Evolutionary conservation across 345 rosid species (phyloP).

Genomic region (Erodium maritimum): DNA sequence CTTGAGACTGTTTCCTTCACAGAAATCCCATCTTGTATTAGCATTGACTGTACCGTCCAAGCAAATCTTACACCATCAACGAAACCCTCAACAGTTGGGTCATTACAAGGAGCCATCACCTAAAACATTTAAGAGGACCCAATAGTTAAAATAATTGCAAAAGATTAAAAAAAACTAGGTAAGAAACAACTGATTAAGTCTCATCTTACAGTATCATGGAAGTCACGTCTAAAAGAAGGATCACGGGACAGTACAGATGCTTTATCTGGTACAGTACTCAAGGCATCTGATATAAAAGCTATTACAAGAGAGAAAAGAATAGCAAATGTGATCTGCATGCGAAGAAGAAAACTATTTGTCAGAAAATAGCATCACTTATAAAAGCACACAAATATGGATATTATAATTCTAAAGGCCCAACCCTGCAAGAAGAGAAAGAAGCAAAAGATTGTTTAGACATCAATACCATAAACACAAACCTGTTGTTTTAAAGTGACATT

Average conservation of each 20-base stretch:
- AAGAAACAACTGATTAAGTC: conserved; percentile 1
- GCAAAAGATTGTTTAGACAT: neutral
- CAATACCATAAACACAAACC: conserved; percentile 23
- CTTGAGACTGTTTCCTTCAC: conserved; percentile 41
- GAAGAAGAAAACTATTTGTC: neutral
- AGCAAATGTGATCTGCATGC: conserved; percentile 65
- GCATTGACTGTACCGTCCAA: conserved; percentile 83
- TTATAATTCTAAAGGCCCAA: neutral
- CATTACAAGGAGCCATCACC: conserved; percentile 60
- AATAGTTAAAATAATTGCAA: conserved; percentile 11
- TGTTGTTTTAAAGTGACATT: conserved; percentile 52
- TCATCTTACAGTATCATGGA: conserved; percentile 77
- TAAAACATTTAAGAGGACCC: conserved; percentile 27
- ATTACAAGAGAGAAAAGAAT: conserved; percentile 75
- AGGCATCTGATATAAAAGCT: conserved; percentile 81
- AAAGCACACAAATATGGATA: neutral
- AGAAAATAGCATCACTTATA: neutral
- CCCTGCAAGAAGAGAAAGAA: conserved; percentile 1
- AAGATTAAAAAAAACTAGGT: conserved; percentile 9
- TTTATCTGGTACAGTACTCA: conserved; percentile 69
- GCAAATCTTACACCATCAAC: conserved; percentile 72
- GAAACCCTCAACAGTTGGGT: conserved; percentile 57
- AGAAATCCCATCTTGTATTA: conserved; percentile 52
- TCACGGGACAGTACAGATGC: conserved; percentile 65
- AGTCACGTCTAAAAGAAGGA: conserved; percentile 66